Conservation (phyloP, 2,329 filamentous ascomycete genomes). For the Phoma sp. region DNA sequence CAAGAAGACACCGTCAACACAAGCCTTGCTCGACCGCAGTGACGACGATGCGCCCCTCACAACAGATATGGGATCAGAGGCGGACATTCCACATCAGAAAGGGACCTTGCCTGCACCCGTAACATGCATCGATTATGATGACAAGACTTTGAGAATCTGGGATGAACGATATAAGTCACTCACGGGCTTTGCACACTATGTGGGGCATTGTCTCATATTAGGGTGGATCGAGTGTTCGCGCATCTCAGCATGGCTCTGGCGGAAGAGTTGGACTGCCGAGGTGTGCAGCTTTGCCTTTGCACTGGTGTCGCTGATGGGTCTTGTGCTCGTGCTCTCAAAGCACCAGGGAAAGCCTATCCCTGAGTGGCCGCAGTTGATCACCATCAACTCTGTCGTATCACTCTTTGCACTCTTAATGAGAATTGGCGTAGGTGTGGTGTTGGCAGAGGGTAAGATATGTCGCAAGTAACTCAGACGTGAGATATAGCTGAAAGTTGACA, state of each 20-base stretch:
- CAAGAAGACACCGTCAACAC: too few species aligned
- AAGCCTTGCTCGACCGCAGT: too few species aligned
- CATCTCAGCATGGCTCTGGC: neutral
- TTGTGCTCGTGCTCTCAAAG: neutral
- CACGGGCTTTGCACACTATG: too few species aligned
- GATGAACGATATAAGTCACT: too few species aligned
- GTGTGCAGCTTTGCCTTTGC: slow-evolving; percentile 5
- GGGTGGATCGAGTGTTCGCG: neutral
- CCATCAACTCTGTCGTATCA: neutral
- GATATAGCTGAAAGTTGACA: neutral
- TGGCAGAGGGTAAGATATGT: slow-evolving; percentile 21
- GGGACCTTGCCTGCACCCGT: too few species aligned
- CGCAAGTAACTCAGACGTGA: too few species aligned
- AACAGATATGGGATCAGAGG: too few species aligned
- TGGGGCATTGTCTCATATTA: neutral
- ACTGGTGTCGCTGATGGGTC: neutral
- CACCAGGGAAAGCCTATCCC: neutral
- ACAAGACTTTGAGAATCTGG: too few species aligned
- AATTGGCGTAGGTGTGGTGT: slow-evolving; percentile 4
- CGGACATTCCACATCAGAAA: too few species aligned
- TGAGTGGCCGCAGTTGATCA: neutral
- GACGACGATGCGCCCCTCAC: too few species aligned
- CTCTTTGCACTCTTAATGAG: neutral
- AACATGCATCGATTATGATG: too few species aligned
- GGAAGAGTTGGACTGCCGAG: slow-evolving; percentile 4